A percentile compares a stretch with the other conserved stretches of the same genome.
Conservation (phyloP, 768 basidiomycete species). For the Amyloporia xantha region DNA sequence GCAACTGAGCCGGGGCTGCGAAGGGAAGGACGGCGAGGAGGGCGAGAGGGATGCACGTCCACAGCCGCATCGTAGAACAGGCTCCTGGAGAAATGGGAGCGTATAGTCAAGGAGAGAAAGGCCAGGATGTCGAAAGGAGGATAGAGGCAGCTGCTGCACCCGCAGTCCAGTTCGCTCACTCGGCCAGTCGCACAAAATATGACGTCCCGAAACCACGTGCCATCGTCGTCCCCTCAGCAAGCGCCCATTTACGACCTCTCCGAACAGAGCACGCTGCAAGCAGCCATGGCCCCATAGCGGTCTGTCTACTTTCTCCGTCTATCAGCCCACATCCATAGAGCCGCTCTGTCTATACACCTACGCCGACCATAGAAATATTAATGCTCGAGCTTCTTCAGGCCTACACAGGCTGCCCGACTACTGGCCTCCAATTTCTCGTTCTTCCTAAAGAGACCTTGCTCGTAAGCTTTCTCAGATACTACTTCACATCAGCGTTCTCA, state of each 20-base stretch:
- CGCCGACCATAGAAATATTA: neutral
- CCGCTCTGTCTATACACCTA: no score
- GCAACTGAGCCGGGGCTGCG: conserved; percentile 28
- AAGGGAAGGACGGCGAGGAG: conserved; percentile 29
- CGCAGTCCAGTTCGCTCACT: no score
- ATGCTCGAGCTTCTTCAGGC: conserved; percentile 45
- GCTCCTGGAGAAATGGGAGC: no score
- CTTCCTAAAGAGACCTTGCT: conserved; percentile 51
- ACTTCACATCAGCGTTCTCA: neutral
- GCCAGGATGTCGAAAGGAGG: no score
- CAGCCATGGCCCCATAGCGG: no score
- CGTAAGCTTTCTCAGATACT: conserved; percentile 34
- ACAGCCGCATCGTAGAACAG: conserved; percentile 32
- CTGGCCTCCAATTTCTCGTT: conserved; percentile 48
- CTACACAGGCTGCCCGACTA: conserved; percentile 47
- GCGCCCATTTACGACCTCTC: neutral
- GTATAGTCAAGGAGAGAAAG: no score
- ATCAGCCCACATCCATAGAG: no score
- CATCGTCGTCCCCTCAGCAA: no score
- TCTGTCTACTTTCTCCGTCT: no score
- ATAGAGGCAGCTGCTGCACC: neutral
- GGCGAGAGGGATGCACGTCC: conserved; percentile 28
- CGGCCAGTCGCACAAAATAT: no score
- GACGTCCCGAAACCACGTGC: no score
- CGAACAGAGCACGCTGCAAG: no score